Conservation (phyloP, 768 basidiomycete genomes). For the Termitomyces heimii region DNA sequence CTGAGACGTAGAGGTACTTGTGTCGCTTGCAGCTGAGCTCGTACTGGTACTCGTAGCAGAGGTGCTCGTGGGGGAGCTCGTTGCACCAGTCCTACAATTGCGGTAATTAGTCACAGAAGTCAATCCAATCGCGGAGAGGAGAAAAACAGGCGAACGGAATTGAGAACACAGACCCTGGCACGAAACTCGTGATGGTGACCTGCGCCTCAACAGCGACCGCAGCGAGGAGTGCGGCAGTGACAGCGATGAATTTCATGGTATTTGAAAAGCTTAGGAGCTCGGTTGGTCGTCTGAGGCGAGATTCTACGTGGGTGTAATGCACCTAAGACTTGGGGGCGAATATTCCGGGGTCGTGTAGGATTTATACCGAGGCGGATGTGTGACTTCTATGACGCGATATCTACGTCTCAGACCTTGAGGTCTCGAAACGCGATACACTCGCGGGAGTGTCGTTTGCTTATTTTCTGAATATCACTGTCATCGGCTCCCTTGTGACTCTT, state of each 20-base stretch:
- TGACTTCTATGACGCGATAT: conserved; percentile 3
- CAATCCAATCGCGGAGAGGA: too few relatives aligned
- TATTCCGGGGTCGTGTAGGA: neutral
- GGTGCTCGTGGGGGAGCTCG: neutral
- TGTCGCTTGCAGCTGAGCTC: neutral
- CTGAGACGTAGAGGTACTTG: neutral
- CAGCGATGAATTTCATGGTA: conserved; percentile 1
- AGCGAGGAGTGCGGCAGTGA: conserved; percentile 1
- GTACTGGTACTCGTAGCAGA: neutral
- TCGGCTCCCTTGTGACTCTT: neutral
- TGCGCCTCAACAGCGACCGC: conserved; percentile 6
- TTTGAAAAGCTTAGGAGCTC: neutral
- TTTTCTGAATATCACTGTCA: neutral
- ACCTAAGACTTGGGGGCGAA: neutral
- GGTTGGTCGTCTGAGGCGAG: neutral
- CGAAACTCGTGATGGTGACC: conserved; percentile 7
- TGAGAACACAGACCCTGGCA: conserved; percentile 6
- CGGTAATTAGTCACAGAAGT: neutral
- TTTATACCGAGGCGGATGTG: conserved; percentile 6
- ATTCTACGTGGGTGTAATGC: neutral
- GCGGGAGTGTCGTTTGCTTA: neutral
- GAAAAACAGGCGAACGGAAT: neutral
- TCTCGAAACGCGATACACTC: neutral
- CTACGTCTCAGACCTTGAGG: conserved; percentile 3
- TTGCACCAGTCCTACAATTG: neutral